Evolutionary conservation across 768 basidiomycete genomes (phyloP), one percentile per base, ranked within the genome.

Genomic region (Boletales sp.): DNA sequence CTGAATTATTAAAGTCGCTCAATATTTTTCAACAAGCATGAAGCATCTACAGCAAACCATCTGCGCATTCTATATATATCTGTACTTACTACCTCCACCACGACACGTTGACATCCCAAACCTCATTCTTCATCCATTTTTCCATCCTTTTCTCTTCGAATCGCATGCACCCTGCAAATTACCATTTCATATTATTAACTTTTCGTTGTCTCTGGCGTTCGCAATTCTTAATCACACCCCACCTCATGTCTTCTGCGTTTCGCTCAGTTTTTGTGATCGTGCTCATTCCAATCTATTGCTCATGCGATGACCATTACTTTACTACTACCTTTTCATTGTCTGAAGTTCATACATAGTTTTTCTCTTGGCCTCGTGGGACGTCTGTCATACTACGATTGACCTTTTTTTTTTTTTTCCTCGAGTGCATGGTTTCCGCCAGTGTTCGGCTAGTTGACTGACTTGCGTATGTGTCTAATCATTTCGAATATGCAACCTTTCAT

Each of bases 1-100:
- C 50, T 64, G 62, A 64, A 62, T 67, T 70, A 70, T 69, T 64
- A 65, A 66, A 58, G 48, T 68, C 60, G 62, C 66, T 70, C 64
- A 64, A 66, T 68, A 68, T 68, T 67, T 62, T 61, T 44, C 64
- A 66, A 64, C 61, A 61, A 68, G 66, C 66, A 68, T 62, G 68
- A 70, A 70, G 61, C 66, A 68, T 68, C 68, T 68, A 68, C 64
- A 67, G 60, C 68, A 67, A 61, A 63, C 53, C 62, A 68, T 68
- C 68, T 68, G 66, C 66, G 67, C 66, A 70, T 68, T 64, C 65
- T 70, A 68, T 68, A 67, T 65, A 66, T 67, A 67, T 67, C 64
- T 68, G 66, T 68, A 68, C 66, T 70, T 70, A 67, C 66, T 58
- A 67, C 46, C 60, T 45, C 54, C 48, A 44, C 50, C 64, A 70